Evolutionary conservation across 192 early-diverging fungal species (phyloP).

Genomic region (Chytriomyces hyalinus): DNA sequence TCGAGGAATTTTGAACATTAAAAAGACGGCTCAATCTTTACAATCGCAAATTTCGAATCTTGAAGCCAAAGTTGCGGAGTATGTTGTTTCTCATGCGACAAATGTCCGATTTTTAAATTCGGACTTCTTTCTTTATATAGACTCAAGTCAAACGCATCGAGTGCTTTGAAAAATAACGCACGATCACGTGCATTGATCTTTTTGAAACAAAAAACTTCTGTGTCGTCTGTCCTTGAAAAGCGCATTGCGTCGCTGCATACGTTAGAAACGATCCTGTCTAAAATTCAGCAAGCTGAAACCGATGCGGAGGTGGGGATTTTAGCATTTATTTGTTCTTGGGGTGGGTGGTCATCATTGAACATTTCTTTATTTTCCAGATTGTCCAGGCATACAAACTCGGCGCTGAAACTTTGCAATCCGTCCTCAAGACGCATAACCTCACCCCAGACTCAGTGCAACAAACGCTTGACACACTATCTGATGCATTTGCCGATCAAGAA

Average conservation of each 20-base stretch:
- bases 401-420: conserved; percentile 55
- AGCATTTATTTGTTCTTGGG: conserved; percentile 15
- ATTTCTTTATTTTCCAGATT: conserved; percentile 41
- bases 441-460: conserved; percentile 58
- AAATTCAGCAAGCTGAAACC: conserved; percentile 67
- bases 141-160: conserved; percentile 36
- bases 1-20: conserved; percentile 62
- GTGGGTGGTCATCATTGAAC: not conserved
- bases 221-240: conserved; percentile 60
- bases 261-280: conserved; percentile 63
- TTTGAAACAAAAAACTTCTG: conserved; percentile 59
- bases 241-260: conserved; percentile 63
- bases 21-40: conserved; percentile 55
- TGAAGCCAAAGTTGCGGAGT: conserved; percentile 61
- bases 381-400: conserved; percentile 66
- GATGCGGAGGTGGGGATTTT: conserved; percentile 56
- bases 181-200: conserved; percentile 59
- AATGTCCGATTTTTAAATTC: not conserved
- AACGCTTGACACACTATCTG: conserved; percentile 65
- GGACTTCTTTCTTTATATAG: conserved; percentile 37
- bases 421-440: conserved; percentile 53
- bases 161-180: conserved; percentile 51
- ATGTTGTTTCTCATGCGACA: conserved; percentile 11
- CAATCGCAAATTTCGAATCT: conserved; percentile 62
- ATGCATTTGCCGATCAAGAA: conserved; percentile 64